Evolutionary conservation across 768 basidiomycete species (phyloP), one percentile per base, ranked within the genome.

Genomic region (Coprinopsis marcescibilis): DNA sequence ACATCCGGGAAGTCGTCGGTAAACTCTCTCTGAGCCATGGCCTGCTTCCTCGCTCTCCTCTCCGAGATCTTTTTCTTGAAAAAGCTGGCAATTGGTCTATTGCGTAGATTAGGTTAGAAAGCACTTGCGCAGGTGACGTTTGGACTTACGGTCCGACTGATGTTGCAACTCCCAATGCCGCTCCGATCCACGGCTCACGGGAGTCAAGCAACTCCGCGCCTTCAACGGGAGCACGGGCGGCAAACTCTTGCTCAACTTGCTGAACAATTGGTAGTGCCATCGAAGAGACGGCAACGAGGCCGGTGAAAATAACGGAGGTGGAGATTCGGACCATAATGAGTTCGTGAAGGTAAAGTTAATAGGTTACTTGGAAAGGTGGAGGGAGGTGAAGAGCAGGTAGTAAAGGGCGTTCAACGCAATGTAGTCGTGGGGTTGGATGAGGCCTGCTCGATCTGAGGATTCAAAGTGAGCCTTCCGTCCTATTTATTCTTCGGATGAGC

Each of bases 361-460:
- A n/a, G n/a, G 8, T 32, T 32, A n/a, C 10, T 32, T 32, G 8
- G 30, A 15, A 25, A 12, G 39, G 8, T 24, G 17, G 8, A 4
- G 12, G 15, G 17, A 40, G 39, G 5, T 17, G 13, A 24, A 40
- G 23, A 11, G 35, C 30, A 32, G 30, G 30, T 12, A 17, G 13
- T 36, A 17, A 6, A 17, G 10, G 35, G 39, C 39, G 39, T 21
- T 40, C 39, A 40, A 40, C 39, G 39, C 39, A n/a, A n/a, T 40
- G 11, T 6, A 25, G 8, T 40, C 6, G 5, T 40, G 20, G 21
- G 10, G 8, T 11, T 17, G 39, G 39, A 40, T 20, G 39, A 40
- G 39, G 25, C 39, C 39, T 4, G 39, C 39, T 40, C 39, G 25
- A 40, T 19, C 15, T 8, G 35, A 17, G 35, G 30, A 32, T n/a